Conservation (phyloP, 139 green algal species). For the Trebouxia sp. region DNA sequence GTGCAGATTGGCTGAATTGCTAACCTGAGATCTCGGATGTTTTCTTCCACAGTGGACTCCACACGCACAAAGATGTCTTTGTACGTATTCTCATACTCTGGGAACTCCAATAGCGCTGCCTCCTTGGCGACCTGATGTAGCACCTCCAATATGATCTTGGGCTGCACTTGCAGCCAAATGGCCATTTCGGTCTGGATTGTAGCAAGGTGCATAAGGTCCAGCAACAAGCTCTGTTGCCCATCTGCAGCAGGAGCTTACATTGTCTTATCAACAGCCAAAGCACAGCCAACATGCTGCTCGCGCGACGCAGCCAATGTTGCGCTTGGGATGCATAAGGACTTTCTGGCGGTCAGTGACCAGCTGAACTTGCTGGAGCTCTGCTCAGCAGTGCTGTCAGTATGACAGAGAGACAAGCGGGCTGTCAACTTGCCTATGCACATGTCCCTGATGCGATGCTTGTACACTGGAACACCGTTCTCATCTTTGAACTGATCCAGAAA, state of each 20-base stretch:
- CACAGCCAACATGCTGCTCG: no score
- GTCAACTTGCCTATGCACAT: constrained; percentile 56
- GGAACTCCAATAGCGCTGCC: constrained; percentile 36
- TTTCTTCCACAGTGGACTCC: constrained; percentile 76
- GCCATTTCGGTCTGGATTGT: constrained; percentile 61
- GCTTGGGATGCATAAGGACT: no score
- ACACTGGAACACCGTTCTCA: constrained; percentile 57
- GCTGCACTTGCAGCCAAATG: constrained; percentile 84
- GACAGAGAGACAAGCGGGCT: neutral
- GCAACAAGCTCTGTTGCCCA: constrained; percentile 82
- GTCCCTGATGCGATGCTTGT: constrained; percentile 58
- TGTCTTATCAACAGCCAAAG: no score
- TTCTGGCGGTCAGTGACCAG: neutral
- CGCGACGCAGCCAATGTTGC: no score
- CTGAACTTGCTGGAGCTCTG: neutral
- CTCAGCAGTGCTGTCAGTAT: neutral
- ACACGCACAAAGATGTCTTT: constrained; percentile 87
- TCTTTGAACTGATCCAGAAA: constrained; percentile 72
- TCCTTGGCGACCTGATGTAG: constrained; percentile 65
- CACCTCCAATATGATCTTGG: constrained; percentile 78
- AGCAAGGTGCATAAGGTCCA: constrained; percentile 86
- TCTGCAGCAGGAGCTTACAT: constrained; percentile 45
- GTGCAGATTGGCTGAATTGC: no score
- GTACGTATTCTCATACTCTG: constrained; percentile 45
- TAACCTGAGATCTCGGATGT: constrained; percentile 91